Evolutionary conservation across 495 filamentous ascomycete genomes (phyloP), one percentile per base, ranked within the genome.

Genomic region (Penicillium verhagenii): DNA sequence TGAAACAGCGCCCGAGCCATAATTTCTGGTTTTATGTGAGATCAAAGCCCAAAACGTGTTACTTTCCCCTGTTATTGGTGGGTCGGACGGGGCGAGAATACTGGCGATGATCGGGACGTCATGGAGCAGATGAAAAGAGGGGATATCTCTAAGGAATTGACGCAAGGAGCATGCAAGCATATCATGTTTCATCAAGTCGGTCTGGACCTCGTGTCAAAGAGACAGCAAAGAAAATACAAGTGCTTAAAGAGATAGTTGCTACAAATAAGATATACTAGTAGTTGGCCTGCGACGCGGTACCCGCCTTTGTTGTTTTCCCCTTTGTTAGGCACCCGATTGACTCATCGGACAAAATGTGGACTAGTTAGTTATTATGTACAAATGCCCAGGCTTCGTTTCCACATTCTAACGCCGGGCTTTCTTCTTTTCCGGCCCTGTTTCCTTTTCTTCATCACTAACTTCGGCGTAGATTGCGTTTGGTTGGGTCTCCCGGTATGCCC

Each of bases 401-500:
- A 61, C 39, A 38, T 40, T 52, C 65, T 48, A 73, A 28, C 71
- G 65, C 43, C 81, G 86, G 1, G 78, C 65, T 60, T 75, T 87
- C 73, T 92, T 92, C 78, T 83, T 87, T 6, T 88, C 80, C 4
- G 80, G 82, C 1, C 75, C 81, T 1, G 75, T 81, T 47, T 80
- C 78, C 26, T 90, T 88, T 35, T 96, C 93, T 18, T 91, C 93
- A 64, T 96, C 92, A 70, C 91, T 96, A n/a, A 94, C 51, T 20
- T 96, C 90, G 8, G 90, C 88, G 75, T 94, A 98, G 37, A 96
- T 87, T 24, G 94, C 89, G 50, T 89, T 89, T 3, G 94, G 94
- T 75, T 98, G 94, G 20, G 93, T 98, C 53, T 86, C 79, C 64
- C 87, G 87, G 87, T 92, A 98, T 10, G 92, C 94, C 57, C 85